Conservation (phyloP, 768 basidiomycete genomes). For the Pleurotus salmoneostramineus region DNA sequence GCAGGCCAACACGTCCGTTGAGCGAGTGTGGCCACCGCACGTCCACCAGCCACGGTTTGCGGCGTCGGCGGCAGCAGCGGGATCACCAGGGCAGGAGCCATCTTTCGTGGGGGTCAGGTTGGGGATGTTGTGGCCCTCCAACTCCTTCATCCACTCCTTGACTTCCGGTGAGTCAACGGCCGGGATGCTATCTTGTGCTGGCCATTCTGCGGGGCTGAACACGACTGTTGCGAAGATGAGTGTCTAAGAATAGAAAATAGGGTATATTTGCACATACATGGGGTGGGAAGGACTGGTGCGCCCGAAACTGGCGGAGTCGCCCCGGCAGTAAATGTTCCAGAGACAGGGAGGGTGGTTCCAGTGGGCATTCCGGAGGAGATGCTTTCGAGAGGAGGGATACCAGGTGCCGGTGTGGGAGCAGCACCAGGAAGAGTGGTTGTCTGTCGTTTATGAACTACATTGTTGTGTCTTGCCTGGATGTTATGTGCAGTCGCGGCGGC, state of each 20-base stretch:
- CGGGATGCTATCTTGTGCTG: constrained; percentile 56
- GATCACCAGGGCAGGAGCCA: constrained; percentile 65
- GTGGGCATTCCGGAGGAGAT: constrained; percentile 66
- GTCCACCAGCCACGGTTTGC: constrained; percentile 87
- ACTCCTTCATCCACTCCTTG: constrained; percentile 70
- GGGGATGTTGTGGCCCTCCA: constrained; percentile 70
- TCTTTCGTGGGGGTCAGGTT: constrained; percentile 56
- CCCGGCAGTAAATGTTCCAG: constrained; percentile 55
- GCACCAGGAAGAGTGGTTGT: constrained; percentile 11
- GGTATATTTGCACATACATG: constrained; percentile 39
- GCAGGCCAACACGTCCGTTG: constrained; percentile 62
- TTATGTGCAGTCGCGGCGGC: constrained; percentile 32
- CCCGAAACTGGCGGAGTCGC: constrained; percentile 59
- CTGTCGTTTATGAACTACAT: constrained; percentile 38
- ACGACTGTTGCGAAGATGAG: constrained; percentile 31
- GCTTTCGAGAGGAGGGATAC: constrained; percentile 17
- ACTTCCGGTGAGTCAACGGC: constrained; percentile 60
- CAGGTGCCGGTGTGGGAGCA: constrained; percentile 10
- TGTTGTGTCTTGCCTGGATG: constrained; percentile 29
- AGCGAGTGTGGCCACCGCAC: constrained; percentile 68
- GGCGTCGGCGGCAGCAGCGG: constrained; percentile 50
- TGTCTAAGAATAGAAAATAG: not conserved
- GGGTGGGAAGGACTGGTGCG: constrained; percentile 61
- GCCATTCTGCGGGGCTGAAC: constrained; percentile 51
- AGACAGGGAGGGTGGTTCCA: constrained; percentile 40